Conservation (phyloP, 31 red algal genomes). For the Odonthalia washingtoniensis region DNA sequence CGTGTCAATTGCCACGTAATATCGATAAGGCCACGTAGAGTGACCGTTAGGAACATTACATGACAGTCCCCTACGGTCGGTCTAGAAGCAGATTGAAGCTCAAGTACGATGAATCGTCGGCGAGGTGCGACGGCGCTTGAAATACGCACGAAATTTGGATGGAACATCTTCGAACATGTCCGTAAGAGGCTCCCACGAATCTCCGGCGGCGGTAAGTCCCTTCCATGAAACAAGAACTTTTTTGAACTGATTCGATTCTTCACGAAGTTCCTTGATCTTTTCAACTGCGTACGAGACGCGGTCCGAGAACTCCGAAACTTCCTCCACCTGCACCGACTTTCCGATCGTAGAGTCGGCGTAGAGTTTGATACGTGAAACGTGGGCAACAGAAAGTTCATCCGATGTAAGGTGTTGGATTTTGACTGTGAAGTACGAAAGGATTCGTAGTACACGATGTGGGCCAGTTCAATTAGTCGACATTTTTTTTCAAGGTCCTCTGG, state of each 20-base stretch:
- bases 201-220: not conserved
- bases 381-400: not conserved
- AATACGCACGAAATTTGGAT: slow-evolving; percentile 18
- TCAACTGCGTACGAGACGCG: slow-evolving; percentile 21
- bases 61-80: not conserved
- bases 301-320: slow-evolving; percentile 23
- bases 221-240: no score
- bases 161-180: slow-evolving; percentile 26
- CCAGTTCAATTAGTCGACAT: slow-evolving; percentile 26
- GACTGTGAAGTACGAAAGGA: slow-evolving; percentile 33
- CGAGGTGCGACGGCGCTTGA: not conserved
- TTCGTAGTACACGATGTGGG: not conserved
- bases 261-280: slow-evolving; percentile 16
- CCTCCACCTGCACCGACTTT: not conserved
- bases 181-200: slow-evolving; percentile 36
- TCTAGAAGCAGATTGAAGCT: not conserved
- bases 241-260: no score
- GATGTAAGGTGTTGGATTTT: slow-evolving; percentile 16
- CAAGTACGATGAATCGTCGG: not conserved
- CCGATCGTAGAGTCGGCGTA: slow-evolving; percentile 30
- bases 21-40: no score
- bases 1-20: no score
- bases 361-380: slow-evolving; percentile 16
- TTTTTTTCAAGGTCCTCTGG: not conserved
- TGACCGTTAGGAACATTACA: not conserved